phyloP scores from a whole-genome alignment of 257 asterid genomes.

The Voacanga thouarsii region DNA sequence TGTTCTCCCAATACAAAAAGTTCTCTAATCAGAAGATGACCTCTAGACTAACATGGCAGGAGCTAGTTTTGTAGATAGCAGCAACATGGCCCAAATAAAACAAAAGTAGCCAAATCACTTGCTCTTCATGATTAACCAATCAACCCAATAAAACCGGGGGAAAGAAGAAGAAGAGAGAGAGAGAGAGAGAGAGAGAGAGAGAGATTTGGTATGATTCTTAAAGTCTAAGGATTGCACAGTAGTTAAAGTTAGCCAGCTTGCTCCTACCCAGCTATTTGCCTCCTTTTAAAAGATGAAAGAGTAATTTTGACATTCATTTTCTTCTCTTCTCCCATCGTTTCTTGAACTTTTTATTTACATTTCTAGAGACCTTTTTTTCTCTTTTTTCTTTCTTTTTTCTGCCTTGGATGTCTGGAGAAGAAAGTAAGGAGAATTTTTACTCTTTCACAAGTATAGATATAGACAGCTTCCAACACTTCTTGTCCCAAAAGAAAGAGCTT shows the following conservation, averaged over 20 bases:
- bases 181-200: slow-evolving; percentile 12
- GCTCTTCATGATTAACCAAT: slow-evolving; percentile 35
- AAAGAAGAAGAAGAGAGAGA: not conserved
- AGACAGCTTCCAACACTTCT: not conserved
- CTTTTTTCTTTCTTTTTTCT: not conserved
- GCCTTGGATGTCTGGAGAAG: not conserved
- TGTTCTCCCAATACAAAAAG: not conserved
- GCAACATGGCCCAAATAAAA: slow-evolving; percentile 14
- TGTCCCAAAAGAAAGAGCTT: not conserved
- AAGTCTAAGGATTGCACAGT: slow-evolving; percentile 15
- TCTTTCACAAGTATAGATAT: not conserved
- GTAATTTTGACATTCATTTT: slow-evolving; percentile 15
- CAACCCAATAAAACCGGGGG: slow-evolving; percentile 25
- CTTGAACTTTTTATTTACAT: not conserved
- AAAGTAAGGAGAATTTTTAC: not conserved
- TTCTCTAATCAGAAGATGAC: not conserved
- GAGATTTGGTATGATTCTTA: slow-evolving; percentile 9
- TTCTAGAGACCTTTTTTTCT: not conserved
- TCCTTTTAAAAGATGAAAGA: slow-evolving; percentile 22
- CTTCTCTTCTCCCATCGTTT: not conserved
- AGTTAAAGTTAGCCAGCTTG: slow-evolving; percentile 17
- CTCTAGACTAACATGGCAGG: slow-evolving; percentile 12
- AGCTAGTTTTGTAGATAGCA: slow-evolving; percentile 7
- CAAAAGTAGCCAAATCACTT: slow-evolving; percentile 16
- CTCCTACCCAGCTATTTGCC: slow-evolving; percentile 34